Percentiles rank a stretch among this genome's conserved stretches.
These are phyloP conservation scores for Penicillium pulvis DNA, from an alignment of 495 filamentous ascomycete species.

Conservation along the genomic window DNA sequence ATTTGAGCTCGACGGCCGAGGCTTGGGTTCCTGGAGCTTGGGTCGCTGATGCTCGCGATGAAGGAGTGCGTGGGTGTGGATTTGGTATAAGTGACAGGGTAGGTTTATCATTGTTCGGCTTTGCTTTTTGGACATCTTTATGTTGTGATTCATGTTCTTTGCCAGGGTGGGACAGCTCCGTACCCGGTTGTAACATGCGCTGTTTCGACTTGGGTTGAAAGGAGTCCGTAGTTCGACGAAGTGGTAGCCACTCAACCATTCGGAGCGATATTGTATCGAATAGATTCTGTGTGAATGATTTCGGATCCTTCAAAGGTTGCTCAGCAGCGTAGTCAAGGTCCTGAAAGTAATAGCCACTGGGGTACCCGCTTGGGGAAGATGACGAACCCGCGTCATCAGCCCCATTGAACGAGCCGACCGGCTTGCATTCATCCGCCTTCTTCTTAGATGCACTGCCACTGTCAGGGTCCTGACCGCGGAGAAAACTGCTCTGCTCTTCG, in stretches of 20 bases:
- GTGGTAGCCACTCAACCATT: conserved; percentile 78
- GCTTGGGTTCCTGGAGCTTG: conserved; percentile 26
- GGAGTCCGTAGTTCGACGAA: conserved; percentile 38
- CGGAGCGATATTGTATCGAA: conserved; percentile 76
- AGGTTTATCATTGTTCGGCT: conserved; percentile 9
- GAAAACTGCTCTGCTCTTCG: conserved; percentile 2
- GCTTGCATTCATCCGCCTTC: background rate
- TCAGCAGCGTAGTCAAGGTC: conserved; percentile 32
- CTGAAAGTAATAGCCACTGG: conserved; percentile 16
- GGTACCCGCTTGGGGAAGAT: background rate
- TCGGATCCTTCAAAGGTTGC: conserved; percentile 71
- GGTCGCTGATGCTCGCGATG: conserved; percentile 27
- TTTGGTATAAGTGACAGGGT: conserved; percentile 3
- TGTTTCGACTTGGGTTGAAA: conserved; percentile 19
- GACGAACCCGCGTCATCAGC: conserved; percentile 1
- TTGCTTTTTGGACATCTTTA: conserved; percentile 12
- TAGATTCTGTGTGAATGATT: conserved; percentile 80
- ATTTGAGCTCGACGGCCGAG: conserved; percentile 39
- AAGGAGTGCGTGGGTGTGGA: conserved; percentile 36
- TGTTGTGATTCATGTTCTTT: conserved; percentile 12
- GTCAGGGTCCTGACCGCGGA: background rate
- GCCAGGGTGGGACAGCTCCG: conserved; percentile 17
- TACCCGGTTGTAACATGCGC: background rate
- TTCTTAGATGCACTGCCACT: background rate
- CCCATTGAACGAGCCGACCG: background rate